These are phyloP conservation scores for Podaxis sp. DNA, from an alignment of 768 basidiomycete species.

Conservation along the genomic window DNA sequence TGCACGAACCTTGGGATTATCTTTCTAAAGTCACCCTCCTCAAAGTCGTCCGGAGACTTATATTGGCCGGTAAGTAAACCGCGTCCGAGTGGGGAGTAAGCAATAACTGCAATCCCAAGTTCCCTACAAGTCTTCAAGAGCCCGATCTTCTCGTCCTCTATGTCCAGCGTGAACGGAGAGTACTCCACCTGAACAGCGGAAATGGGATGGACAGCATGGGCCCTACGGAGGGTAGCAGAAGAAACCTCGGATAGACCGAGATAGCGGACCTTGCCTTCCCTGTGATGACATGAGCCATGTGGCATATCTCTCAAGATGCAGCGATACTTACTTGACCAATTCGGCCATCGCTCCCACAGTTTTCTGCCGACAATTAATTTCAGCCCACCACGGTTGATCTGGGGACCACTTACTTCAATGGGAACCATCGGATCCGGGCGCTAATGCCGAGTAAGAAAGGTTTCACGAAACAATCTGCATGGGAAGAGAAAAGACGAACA, in stretches of 20 bases:
- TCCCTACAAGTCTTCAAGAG: conserved; percentile 46
- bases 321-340: too few relatives aligned
- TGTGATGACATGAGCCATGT: conserved; percentile 7
- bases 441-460: too few relatives aligned
- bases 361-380: too few relatives aligned
- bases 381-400: too few relatives aligned
- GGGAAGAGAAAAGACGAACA: too few relatives aligned
- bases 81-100: conserved; percentile 53
- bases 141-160: conserved; percentile 42
- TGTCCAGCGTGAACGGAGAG: conserved; percentile 47
- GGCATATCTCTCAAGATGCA: not conserved
- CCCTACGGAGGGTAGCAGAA: conserved; percentile 45
- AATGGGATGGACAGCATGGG: conserved; percentile 50
- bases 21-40: conserved; percentile 39
- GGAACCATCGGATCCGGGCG: too few relatives aligned
- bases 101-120: conserved; percentile 48
- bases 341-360: too few relatives aligned
- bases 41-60: conserved; percentile 40
- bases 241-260: conserved; percentile 56
- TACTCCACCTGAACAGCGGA: conserved; percentile 52
- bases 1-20: conserved; percentile 35
- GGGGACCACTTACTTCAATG: too few relatives aligned
- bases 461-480: too few relatives aligned
- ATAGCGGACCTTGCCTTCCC: conserved; percentile 45
- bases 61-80: conserved; percentile 47